Conservation (phyloP, 352 stramenopile genomes). For the Pythium brachiatum region DNA sequence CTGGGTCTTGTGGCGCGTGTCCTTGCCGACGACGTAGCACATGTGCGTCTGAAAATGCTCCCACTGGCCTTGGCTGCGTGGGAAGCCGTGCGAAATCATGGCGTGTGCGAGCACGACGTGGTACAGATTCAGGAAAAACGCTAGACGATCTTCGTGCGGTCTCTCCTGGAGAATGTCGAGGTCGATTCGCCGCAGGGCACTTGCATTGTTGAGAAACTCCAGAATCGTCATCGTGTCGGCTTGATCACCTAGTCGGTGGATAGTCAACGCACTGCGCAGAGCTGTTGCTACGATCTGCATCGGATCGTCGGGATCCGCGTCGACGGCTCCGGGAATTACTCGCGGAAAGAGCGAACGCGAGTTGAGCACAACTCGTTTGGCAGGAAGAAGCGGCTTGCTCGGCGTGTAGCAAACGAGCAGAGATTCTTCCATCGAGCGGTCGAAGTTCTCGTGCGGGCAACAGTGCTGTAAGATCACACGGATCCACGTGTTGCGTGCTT, state of each 20-base stretch:
- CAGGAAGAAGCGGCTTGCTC: conserved; percentile 41
- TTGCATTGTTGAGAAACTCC: conserved; percentile 70
- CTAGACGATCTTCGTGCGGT: conserved; percentile 63
- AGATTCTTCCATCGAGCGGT: conserved; percentile 21
- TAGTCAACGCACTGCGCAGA: conserved; percentile 28
- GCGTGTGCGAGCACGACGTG: conserved; percentile 72
- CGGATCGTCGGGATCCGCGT: conserved; percentile 15
- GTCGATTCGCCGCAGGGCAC: conserved; percentile 52
- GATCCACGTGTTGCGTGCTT: conserved; percentile 64
- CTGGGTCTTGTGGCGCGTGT: conserved; percentile 18
- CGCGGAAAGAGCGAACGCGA: conserved; percentile 54
- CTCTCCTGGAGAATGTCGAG: conserved; percentile 36
- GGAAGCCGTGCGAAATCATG: conserved; percentile 68
- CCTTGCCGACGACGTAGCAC: conserved; percentile 52
- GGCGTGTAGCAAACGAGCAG: conserved; percentile 38
- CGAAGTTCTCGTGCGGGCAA: conserved; percentile 42
- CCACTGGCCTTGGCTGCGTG: conserved; percentile 57
- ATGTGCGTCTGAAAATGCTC: conserved; percentile 51
- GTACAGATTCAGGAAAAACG: conserved; percentile 83
- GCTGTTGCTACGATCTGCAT: conserved; percentile 30
- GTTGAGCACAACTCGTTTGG: conserved; percentile 59
- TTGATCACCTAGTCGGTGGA: conserved; percentile 32
- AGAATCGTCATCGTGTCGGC: conserved; percentile 48
- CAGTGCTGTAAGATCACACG: conserved; percentile 62
- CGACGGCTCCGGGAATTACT: background rate